Conservation (phyloP, 2,329 filamentous ascomycete genomes). For the Penicillium sp. region DNA sequence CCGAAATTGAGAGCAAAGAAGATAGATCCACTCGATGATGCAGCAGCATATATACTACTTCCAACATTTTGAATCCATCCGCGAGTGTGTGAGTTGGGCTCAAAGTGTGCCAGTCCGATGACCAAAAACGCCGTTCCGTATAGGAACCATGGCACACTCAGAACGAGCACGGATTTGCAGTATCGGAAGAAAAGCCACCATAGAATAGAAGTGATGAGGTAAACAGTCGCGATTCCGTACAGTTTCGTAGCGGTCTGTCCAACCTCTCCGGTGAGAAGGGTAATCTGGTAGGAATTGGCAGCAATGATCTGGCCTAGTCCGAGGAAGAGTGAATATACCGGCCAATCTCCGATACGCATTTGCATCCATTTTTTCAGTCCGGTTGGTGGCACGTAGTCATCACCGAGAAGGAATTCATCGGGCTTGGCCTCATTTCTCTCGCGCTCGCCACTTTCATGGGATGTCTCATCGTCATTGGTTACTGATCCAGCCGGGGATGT, state of each 20-base stretch:
- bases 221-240: constrained; percentile 60
- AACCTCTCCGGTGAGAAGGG: constrained; percentile 62
- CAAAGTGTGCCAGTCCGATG: constrained; percentile 61
- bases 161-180: constrained; percentile 55
- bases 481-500: constrained; percentile 41
- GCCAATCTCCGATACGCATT: constrained; percentile 62
- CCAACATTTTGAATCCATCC: constrained; percentile 61
- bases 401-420: constrained; percentile 57
- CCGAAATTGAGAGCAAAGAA: constrained; percentile 68
- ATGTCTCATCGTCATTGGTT: constrained; percentile 38
- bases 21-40: constrained; percentile 61
- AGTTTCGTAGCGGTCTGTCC: constrained; percentile 59
- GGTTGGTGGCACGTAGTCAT: constrained; percentile 56
- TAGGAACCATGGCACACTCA: constrained; percentile 62
- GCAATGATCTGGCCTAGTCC: constrained; percentile 63
- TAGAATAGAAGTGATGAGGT: constrained; percentile 55
- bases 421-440: constrained; percentile 39
- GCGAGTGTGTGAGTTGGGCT: constrained; percentile 37
- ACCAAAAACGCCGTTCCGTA: constrained; percentile 63
- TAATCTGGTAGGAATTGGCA: constrained; percentile 67
- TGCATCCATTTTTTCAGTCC: constrained; percentile 57
- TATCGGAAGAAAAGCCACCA: constrained; percentile 65
- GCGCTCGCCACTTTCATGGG: constrained; percentile 32
- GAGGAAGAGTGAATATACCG: constrained; percentile 60
- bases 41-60: constrained; percentile 60